phyloP scores from a whole-genome alignment of 345 rosid species.

The Nasturtium officinale region DNA sequence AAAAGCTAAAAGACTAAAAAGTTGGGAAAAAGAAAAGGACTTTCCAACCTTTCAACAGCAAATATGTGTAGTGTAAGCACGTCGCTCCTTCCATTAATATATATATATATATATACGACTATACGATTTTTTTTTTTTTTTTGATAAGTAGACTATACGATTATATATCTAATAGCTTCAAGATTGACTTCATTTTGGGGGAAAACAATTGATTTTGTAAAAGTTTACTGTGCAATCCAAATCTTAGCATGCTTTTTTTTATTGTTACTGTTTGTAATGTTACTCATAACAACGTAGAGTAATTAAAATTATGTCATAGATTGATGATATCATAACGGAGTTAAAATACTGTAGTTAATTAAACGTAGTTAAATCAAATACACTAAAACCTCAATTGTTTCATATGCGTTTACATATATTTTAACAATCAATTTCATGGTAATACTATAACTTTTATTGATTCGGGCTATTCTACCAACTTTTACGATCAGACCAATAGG shows the following conservation, averaged over 20 bases:
- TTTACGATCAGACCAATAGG: background rate
- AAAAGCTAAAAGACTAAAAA: slow-evolving; percentile 42
- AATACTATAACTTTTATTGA: background rate
- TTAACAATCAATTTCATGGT: too few species aligned
- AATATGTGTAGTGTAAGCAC: slow-evolving; percentile 47
- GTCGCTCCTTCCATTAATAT: slow-evolving; percentile 18
- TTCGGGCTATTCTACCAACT: background rate
- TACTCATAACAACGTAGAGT: background rate
- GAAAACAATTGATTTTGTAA: too few species aligned
- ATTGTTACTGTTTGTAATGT: background rate
- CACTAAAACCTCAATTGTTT: background rate
- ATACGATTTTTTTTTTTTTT: too few species aligned
- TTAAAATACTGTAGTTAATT: background rate
- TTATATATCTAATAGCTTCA: slow-evolving; percentile 19
- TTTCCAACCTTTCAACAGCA: slow-evolving; percentile 73
- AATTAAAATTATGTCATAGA: too few species aligned
- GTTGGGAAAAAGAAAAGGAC: slow-evolving; percentile 70
- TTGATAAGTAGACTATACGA: too few species aligned
- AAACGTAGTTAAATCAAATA: background rate
- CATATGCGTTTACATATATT: too few species aligned
- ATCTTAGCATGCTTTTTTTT: slow-evolving; percentile 3
- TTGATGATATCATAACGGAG: background rate
- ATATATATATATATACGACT: background rate
- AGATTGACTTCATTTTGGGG: background rate
- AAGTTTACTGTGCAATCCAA: too few species aligned